Evolutionary conservation across 768 basidiomycete species (phyloP), one percentile per base, ranked within the genome.

Genomic region (Leccinum rimulosum): DNA sequence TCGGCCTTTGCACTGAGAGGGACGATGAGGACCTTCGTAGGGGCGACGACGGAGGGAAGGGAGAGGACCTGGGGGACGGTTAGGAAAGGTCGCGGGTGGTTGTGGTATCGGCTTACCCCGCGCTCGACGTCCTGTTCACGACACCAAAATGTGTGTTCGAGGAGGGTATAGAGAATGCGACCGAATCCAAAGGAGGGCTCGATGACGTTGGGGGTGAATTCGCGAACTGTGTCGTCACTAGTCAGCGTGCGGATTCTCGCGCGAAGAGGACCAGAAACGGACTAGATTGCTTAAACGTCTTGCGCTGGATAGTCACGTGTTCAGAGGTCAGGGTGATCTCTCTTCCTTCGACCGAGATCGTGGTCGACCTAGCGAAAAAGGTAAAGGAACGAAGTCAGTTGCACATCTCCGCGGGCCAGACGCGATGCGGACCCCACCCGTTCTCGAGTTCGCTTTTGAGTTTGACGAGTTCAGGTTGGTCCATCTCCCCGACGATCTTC

Each of bases 101-200:
- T 33, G 17, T 10, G 15, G 15, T 14, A 30, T 55, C n/a, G 35
- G 80, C 89, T 69, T 74, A 93, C 94, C 60, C 87, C 90, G 66
- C 96, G 90, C 62, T 94, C 91, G 28, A 91, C 78, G 73, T 98
- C 96, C 68, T 91, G 85, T 69, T 93, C 95, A 71, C 97, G 86
- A 60, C 84, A 84, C 97, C 96, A 98, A 81, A 88, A 99, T 67
- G 84, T 86, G 79, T 98, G 97, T 74, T 99, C 97, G 35, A 99
- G 85, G 54, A 98, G 80, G 30, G 85, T 86, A 74, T 98, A 98
- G 50, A 98, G 79, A 67, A 98, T 97, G 56, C 96, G 93, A 55
- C 96, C 96, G 64, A 98, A 85, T 60, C 97, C 96, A 75, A 98
- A 97, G 4, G 97, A 99, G 25, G 97, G 95, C 73, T 98, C 96